phyloP scores from a whole-genome alignment of 1,139 yeast genomes.

The Chernovozyma sophiae-reginae region DNA sequence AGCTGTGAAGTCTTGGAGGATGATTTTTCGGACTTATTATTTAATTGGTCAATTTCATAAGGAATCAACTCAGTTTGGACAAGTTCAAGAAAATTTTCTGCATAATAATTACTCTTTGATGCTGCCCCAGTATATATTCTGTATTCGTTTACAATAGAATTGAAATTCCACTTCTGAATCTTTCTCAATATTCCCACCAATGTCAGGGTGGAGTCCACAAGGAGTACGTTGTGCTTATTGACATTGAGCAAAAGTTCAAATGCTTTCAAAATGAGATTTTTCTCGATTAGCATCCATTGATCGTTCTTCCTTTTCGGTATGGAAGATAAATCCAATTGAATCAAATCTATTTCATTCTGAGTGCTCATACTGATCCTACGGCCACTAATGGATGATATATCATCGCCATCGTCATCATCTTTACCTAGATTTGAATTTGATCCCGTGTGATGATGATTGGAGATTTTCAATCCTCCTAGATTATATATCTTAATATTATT shows the following conservation, averaged over 20 bases:
- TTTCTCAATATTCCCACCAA: conserved; percentile 77
- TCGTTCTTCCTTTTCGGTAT: conserved; percentile 34
- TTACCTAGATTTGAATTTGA: conserved; percentile 10
- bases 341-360: conserved; percentile 1
- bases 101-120: conserved; percentile 68
- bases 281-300: conserved; percentile 70
- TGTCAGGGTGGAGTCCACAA: conserved; percentile 79
- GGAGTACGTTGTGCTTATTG: conserved; percentile 61
- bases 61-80: conserved; percentile 54
- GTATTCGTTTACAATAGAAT: conserved; percentile 81
- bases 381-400: conserved; percentile 6
- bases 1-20: not conserved
- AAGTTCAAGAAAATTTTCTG: conserved; percentile 79
- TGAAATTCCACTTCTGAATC: conserved; percentile 84
- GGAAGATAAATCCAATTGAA: conserved; percentile 5
- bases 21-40: conserved; percentile 6
- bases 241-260: conserved; percentile 60
- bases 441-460: conserved; percentile 40
- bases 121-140: conserved; percentile 64
- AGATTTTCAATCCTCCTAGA: conserved; percentile 41
- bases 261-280: conserved; percentile 51
- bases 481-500: conserved; percentile 43
- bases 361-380: conserved; percentile 1
- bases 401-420: conserved; percentile 19
- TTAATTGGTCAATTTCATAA: conserved; percentile 31